These are phyloP conservation scores for Galeopsis tetrahit DNA, from an alignment of 257 asterid species.

Conservation along the genomic window DNA sequence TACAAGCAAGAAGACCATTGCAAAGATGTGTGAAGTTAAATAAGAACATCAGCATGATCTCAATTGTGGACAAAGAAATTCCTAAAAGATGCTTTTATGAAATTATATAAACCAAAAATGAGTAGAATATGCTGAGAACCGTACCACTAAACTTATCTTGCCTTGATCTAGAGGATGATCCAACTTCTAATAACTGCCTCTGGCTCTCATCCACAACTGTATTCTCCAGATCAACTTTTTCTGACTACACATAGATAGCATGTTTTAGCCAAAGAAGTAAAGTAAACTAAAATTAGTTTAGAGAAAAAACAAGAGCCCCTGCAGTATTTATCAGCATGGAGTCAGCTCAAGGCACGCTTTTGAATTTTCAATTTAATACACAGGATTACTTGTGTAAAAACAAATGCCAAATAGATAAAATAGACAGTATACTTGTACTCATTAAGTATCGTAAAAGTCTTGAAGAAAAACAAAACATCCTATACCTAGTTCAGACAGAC, in stretches of 20 bases:
- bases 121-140: conserved; percentile 30
- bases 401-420: not conserved
- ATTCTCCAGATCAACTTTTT: conserved; percentile 95
- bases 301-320: conserved; percentile 18
- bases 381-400: not conserved
- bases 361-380: conserved; percentile 23
- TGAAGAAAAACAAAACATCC: conserved; percentile 9
- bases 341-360: conserved; percentile 12
- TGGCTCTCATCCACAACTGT: conserved; percentile 98
- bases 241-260: conserved; percentile 66
- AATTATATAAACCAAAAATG: conserved; percentile 13
- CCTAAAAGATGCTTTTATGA: conserved; percentile 1
- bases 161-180: conserved; percentile 70
- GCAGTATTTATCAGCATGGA: conserved; percentile 21
- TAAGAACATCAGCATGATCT: conserved; percentile 21
- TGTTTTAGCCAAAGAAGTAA: conserved; percentile 36
- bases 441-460: conserved; percentile 2
- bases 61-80: not conserved
- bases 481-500: conserved; percentile 8
- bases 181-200: conserved; percentile 70
- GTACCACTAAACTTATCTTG: conserved; percentile 89
- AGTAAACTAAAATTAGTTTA: conserved; percentile 22
- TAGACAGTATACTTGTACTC: conserved; percentile 11
- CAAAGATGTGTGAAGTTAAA: conserved; percentile 1
- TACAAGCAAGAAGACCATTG: not conserved